Evolutionary conservation across 306 rosid species (phyloP), one percentile per base, ranked within the genome.

Genomic region (Sesbania bispinosa): DNA sequence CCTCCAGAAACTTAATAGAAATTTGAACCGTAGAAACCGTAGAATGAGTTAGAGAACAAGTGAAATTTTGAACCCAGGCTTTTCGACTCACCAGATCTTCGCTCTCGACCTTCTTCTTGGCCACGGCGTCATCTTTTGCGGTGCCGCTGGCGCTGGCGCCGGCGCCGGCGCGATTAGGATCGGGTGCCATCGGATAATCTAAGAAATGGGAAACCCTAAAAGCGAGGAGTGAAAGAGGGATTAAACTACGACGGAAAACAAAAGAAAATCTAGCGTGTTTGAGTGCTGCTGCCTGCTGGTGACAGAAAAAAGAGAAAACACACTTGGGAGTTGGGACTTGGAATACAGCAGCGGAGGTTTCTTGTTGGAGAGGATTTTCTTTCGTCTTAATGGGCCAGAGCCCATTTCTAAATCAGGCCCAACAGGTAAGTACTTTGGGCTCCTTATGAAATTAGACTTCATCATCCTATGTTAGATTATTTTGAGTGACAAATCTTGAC

Each of bases 71-170:
- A 55, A 46, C 51, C 46, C 13, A 10, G 27, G 53, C 4, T 15
- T 35, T 33, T 71, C 0, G 32, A 71, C 85, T 75, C 80, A 93
- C 98, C 96, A 93, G 90, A 88, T 93, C 97, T 77, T 90, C 98
- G 30, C 65, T 92, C 20, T 92, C 96, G 53, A 89, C 92, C 84
- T 92, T 92, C 93, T 93, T 93, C 80, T 88, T 93, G 4, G 82
- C 15, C n/a, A 80, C 33, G 19, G 89, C 76, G 50, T 89, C 96
- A 54, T 81, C 89, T 9, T 87, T 84, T 45, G 74, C 14, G 38
- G 82, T 76, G 77, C 85, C 85, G 64, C 86, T 85, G 65, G 87
- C 76, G 61, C 85, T 80, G n/a, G n/a, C n/a, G n/a, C n/a, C n/a
- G 81, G 69, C 48, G 21, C 86, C 87, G n/a, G 79, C 30, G 38